Conservation (phyloP, 208 protist genomes). For the Naegleria fowleri region DNA sequence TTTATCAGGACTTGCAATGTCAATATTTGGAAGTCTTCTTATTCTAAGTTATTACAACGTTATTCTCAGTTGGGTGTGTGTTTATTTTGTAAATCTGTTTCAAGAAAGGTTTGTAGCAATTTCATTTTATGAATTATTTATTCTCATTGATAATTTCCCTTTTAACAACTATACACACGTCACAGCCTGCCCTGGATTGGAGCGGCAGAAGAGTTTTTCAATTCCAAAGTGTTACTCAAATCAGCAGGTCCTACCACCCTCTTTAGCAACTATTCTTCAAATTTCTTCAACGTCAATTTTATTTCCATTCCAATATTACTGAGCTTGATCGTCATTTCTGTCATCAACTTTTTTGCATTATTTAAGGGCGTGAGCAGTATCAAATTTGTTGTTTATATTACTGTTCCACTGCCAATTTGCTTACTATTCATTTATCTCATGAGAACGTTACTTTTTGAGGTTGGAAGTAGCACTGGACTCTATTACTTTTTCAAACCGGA, state of each 20-base stretch:
- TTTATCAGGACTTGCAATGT: neutral
- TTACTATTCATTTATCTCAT: neutral
- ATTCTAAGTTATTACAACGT: neutral
- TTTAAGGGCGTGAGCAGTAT: neutral
- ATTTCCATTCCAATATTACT: neutral
- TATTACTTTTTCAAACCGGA: conserved; percentile 12
- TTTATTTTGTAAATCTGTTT: neutral
- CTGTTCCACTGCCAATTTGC: neutral
- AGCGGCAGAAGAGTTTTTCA: neutral
- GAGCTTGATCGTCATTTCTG: neutral
- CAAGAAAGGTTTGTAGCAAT: neutral
- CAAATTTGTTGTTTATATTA: neutral
- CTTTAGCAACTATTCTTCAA: neutral
- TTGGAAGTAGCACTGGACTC: neutral
- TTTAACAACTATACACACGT: too few relatives aligned
- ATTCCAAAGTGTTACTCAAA: neutral
- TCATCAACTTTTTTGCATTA: neutral
- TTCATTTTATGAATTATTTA: neutral
- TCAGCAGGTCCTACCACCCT: neutral
- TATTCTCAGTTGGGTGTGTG: neutral
- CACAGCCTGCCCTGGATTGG: neutral
- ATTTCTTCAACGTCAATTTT: neutral
- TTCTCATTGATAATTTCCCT: too few relatives aligned
- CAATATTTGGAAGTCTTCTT: neutral
- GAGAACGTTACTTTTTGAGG: neutral